Base-by-base conservation (phyloP, 1,139 yeast species). In the Eremothecium gossypii region DNA sequence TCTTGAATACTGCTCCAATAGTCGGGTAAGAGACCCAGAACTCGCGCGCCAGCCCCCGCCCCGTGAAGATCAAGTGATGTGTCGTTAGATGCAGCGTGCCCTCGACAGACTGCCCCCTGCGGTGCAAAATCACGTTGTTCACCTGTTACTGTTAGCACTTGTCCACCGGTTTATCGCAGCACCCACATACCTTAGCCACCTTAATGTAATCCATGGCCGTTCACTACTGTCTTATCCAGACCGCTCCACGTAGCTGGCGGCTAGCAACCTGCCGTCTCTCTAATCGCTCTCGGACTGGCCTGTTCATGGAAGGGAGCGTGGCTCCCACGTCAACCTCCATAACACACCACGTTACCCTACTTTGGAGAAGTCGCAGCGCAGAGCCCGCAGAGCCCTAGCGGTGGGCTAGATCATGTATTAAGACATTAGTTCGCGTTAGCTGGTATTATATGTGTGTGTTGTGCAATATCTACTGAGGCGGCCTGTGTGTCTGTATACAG, bases 11-110 rank as follows among this genome's bases (percentile, higher is more conserved):
- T 43, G 73, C 67, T 38, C 79, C 83, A 37, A 89, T 80, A 51
- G 89, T 77, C 0, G 97, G 97, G 61, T 89, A 91, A 46, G 95
- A 83, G 30, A 87, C 74, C 98, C 98, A 91, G 17, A 86, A 74
- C 58, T 91, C 97, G 46, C 79, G 66, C 30, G 68, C 65, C 27
- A 61, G 62, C 41, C 48, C 52, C n/a, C 49, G 50, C 40, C 50
- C 69, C 43, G 74, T 75, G 62, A 89, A 89, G 20, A 91, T 91
- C 56, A 91, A 68, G 66, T 91, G 98, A 61, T 82, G 89, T 1
- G 89, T 77, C 1, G 95, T 84, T 43, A 91, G 65, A 49, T 84
- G 83, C 33, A 91, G 67, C 5, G 81, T 74, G 1, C 97, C 98
- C 7, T 64, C 63, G 28, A 75, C 67, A 36, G 76, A 68, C 42